Evolutionary conservation across 192 early-diverging fungal species (phyloP).

Genomic region (Rhizophagus sp.): DNA sequence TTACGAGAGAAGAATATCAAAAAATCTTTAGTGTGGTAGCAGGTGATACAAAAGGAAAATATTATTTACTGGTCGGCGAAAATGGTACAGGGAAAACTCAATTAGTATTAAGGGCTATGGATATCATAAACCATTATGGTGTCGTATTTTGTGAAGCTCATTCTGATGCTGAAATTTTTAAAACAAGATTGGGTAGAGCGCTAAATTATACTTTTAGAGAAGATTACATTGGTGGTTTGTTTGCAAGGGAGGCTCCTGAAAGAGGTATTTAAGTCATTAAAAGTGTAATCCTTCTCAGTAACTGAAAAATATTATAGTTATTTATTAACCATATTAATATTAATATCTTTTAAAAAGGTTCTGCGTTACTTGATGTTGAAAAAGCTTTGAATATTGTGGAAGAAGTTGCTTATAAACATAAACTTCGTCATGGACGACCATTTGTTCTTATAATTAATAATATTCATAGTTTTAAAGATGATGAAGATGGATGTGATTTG

Average conservation of each 20-base stretch:
- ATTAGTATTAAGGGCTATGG: conserved; percentile 30
- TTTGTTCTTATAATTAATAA: conserved; percentile 28
- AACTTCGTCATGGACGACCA: neutral
- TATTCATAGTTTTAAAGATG: conserved; percentile 29
- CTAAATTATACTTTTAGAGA: conserved; percentile 30
- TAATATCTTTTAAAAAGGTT: neutral
- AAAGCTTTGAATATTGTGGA: conserved; percentile 29
- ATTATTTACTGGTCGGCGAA: conserved; percentile 26
- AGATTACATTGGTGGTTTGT: conserved; percentile 28
- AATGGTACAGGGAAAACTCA: conserved; percentile 30
- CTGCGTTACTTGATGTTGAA: conserved; percentile 29
- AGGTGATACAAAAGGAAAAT: conserved; percentile 3
- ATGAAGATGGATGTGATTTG: conserved; percentile 25
- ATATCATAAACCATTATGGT: conserved; percentile 14
- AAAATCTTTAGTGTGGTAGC: conserved; percentile 1
- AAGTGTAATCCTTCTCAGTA: too few relatives aligned
- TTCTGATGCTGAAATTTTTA: conserved; percentile 30
- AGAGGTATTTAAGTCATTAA: conserved; percentile 3
- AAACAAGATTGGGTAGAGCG: conserved; percentile 15
- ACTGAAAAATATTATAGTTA: too few relatives aligned
- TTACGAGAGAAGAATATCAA: neutral
- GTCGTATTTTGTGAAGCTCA: conserved; percentile 29
- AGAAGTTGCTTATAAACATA: conserved; percentile 22
- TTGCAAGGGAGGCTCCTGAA: conserved; percentile 31
- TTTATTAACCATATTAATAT: too few relatives aligned